phyloP scores from a whole-genome alignment of 2,329 filamentous ascomycete genomes.

The Fusarium duplospermum region DNA sequence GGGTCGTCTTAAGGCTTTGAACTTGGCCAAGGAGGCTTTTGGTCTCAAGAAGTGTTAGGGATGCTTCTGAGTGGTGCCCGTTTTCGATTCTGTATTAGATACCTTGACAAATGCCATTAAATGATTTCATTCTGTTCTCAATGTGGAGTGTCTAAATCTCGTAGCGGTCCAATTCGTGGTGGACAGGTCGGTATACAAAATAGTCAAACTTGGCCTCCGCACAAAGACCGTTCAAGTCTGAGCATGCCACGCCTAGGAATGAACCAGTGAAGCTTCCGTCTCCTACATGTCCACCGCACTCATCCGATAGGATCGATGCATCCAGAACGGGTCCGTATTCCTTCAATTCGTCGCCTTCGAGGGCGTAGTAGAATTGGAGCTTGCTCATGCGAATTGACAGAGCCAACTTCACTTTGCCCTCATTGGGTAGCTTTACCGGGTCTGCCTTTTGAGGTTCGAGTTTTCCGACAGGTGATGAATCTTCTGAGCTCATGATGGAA shows the following conservation, averaged over 20 bases:
- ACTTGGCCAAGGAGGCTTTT: slow-evolving; percentile 61
- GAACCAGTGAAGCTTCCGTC: slow-evolving; percentile 74
- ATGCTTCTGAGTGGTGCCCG: not conserved
- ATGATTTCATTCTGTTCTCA: not conserved
- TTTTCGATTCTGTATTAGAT: not conserved
- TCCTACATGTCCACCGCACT: slow-evolving; percentile 70
- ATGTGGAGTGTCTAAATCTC: slow-evolving; percentile 41
- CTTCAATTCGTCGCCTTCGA: slow-evolving; percentile 58
- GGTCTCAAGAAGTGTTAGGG: slow-evolving; percentile 40
- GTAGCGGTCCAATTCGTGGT: slow-evolving; percentile 61
- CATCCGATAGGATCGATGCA: slow-evolving; percentile 69
- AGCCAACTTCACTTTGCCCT: slow-evolving; percentile 65
- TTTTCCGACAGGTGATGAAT: slow-evolving; percentile 64
- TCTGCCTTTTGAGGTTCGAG: slow-evolving; percentile 57
- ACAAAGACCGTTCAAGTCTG: slow-evolving; percentile 65
- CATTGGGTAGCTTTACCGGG: slow-evolving; percentile 62
- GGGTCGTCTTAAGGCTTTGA: slow-evolving; percentile 56
- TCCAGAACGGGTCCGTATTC: slow-evolving; percentile 67
- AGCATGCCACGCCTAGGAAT: slow-evolving; percentile 67
- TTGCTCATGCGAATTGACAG: slow-evolving; percentile 62
- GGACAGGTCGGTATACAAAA: slow-evolving; percentile 62
- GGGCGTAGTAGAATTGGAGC: slow-evolving; percentile 68
- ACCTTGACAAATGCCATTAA: not conserved
- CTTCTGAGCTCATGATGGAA: slow-evolving; percentile 67
- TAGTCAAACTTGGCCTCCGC: slow-evolving; percentile 62